Evolutionary conservation across 2,329 filamentous ascomycete species (phyloP).

Genomic region (Falciphora oryzae): DNA sequence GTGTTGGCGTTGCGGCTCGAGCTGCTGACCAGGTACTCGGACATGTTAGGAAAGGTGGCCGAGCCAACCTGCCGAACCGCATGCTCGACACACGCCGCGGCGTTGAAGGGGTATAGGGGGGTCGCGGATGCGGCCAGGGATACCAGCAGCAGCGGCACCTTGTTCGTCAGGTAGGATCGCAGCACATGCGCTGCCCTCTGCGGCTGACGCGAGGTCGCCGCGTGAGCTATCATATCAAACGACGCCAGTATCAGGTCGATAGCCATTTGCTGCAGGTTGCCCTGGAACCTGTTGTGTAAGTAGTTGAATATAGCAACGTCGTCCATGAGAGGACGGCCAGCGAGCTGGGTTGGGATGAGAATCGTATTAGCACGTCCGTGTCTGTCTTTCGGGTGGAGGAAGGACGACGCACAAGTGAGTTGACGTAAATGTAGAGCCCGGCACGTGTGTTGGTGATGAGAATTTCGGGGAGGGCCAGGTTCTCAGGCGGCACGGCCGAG

Average conservation of each 20-base stretch:
- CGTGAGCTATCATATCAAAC: slow-evolving; percentile 86
- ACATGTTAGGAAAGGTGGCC: slow-evolving; percentile 60
- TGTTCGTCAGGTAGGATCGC: slow-evolving; percentile 78
- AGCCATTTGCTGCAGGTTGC: slow-evolving; percentile 69
- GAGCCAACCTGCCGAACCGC: slow-evolving; percentile 77
- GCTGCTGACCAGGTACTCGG: slow-evolving; percentile 52
- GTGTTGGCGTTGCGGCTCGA: slow-evolving; percentile 48
- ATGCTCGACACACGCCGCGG: slow-evolving; percentile 64
- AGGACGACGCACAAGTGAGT: slow-evolving; percentile 59
- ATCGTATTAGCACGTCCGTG: slow-evolving; percentile 21
- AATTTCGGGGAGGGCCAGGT: slow-evolving; percentile 54
- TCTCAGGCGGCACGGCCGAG: slow-evolving; percentile 50
- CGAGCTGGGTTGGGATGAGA: slow-evolving; percentile 48
- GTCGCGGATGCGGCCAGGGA: slow-evolving; percentile 36
- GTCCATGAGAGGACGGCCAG: slow-evolving; percentile 76
- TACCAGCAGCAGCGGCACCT: slow-evolving; percentile 49
- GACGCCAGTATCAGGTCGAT: slow-evolving; percentile 81
- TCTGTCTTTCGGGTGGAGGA: neutral
- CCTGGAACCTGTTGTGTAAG: slow-evolving; percentile 77
- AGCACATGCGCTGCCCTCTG: slow-evolving; percentile 62
- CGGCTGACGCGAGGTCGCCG: slow-evolving; percentile 62
- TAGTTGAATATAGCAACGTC: slow-evolving; percentile 74
- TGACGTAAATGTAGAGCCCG: slow-evolving; percentile 80
- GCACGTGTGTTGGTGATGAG: slow-evolving; percentile 70
- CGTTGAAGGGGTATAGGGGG: slow-evolving; percentile 69